Evolutionary conservation across 352 stramenopile genomes (phyloP).

Genomic region (Nothophytophthora sp.): DNA sequence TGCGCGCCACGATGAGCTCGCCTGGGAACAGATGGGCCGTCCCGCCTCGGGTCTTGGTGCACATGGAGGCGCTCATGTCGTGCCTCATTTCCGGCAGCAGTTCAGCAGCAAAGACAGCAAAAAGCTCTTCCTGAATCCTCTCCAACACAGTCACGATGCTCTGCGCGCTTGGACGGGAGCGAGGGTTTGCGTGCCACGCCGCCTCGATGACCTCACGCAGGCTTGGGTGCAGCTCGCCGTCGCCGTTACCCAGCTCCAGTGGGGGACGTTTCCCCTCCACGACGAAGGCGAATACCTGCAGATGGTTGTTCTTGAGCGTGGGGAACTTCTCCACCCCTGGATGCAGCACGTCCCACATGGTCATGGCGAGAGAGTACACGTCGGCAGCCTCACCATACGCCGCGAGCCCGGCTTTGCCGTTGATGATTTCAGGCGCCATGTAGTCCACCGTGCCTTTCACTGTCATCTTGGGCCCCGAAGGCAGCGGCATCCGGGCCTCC

Average conservation of each 20-base stretch:
- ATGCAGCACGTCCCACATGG: constrained; percentile 78
- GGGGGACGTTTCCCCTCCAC: constrained; percentile 39
- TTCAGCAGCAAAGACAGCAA: constrained; percentile 24
- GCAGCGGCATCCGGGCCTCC: constrained; percentile 4
- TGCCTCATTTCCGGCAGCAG: constrained; percentile 25
- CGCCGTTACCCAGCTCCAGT: constrained; percentile 5
- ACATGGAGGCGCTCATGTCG: constrained; percentile 19
- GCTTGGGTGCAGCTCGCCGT: constrained; percentile 20
- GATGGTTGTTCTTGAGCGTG: constrained; percentile 43
- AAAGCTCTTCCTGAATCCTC: constrained; percentile 42
- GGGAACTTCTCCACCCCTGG: constrained; percentile 53
- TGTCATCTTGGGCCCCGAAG: constrained; percentile 37
- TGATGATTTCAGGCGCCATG: constrained; percentile 84
- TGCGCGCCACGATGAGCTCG: constrained; percentile 31
- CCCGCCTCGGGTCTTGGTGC: constrained; percentile 9
- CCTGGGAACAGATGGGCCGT: constrained; percentile 29
- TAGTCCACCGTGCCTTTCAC: constrained; percentile 78
- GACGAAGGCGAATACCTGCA: constrained; percentile 49
- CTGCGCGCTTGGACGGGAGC: constrained; percentile 35
- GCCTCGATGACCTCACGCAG: constrained; percentile 46
- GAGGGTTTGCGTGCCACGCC: constrained; percentile 44
- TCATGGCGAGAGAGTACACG: constrained; percentile 75
- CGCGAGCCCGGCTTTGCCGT: constrained; percentile 50
- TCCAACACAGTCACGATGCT: constrained; percentile 46
- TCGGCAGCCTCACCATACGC: constrained; percentile 68